phyloP scores from a whole-genome alignment of 208 protist genomes.

The Balamuthia mandrillaris region DNA sequence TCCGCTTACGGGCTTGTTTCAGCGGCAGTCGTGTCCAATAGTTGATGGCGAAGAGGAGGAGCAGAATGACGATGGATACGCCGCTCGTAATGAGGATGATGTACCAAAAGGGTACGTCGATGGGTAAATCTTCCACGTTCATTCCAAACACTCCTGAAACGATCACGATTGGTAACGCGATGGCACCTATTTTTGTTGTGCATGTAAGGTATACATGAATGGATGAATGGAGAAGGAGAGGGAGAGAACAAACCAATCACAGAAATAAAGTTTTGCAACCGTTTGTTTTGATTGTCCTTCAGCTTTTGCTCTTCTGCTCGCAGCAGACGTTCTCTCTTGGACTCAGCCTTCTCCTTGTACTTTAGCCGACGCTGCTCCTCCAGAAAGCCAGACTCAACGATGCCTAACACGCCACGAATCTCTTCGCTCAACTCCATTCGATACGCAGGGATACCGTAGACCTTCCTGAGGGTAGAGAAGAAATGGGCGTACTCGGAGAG shows the following conservation, averaged over 20 bases:
- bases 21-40: no score
- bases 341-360: neutral
- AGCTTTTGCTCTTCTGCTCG: neutral
- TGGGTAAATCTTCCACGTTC: no score
- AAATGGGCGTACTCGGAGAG: neutral
- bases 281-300: neutral
- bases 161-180: neutral
- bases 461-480: conserved; percentile 8
- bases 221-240: neutral
- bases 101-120: no score
- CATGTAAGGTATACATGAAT: no score
- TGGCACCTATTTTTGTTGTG: neutral
- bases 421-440: conserved; percentile 1
- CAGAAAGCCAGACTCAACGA: conserved; percentile 6
- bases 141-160: neutral
- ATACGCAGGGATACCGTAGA: neutral
- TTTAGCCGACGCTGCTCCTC: neutral
- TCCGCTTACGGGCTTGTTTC: no score
- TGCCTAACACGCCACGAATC: conserved; percentile 19
- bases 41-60: no score
- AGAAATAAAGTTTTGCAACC: neutral
- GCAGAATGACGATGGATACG: no score
- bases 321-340: no score
- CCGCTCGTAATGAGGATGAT: no score
- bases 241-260: conserved; percentile 8